A percentile compares a stretch with the other conserved stretches of the same genome.
These are phyloP conservation scores for Candida morakotiae DNA, from an alignment of 805 yeast genomes.

Conservation along the genomic window DNA sequence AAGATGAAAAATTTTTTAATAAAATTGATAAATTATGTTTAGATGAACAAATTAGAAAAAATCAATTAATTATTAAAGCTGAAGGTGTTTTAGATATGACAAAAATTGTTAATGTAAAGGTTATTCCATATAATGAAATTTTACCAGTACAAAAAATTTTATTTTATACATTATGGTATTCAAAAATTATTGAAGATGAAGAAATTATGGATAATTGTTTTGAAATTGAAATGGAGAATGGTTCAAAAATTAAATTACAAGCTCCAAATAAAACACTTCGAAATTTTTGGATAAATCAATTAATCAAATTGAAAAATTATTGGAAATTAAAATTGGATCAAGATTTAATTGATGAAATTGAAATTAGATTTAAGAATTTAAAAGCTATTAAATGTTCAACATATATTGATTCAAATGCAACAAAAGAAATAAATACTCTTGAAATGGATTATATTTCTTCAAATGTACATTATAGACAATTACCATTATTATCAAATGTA, in stretches of 20 bases:
- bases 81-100: conserved; percentile 60
- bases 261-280: conserved; percentile 50
- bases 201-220: conserved; percentile 46
- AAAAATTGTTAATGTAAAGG: conserved; percentile 38
- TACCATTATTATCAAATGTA: conserved; percentile 55
- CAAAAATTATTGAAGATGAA: conserved; percentile 21
- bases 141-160: conserved; percentile 21
- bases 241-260: conserved; percentile 45
- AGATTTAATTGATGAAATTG: conserved; percentile 34
- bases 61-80: conserved; percentile 52
- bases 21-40: conserved; percentile 54
- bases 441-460: conserved; percentile 56
- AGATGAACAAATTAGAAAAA: conserved; percentile 62
- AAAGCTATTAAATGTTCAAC: conserved; percentile 48
- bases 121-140: conserved; percentile 21
- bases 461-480: conserved; percentile 50
- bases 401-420: conserved; percentile 50
- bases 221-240: conserved; percentile 46
- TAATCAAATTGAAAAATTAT: conserved; percentile 44
- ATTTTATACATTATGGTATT: conserved; percentile 28
- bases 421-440: conserved; percentile 30
- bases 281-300: conserved; percentile 62
- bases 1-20: conserved; percentile 43
- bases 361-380: conserved; percentile 43
- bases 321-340: conserved; percentile 52